phyloP scores from a whole-genome alignment of 768 basidiomycete species.

The Lentinula boryana region DNA sequence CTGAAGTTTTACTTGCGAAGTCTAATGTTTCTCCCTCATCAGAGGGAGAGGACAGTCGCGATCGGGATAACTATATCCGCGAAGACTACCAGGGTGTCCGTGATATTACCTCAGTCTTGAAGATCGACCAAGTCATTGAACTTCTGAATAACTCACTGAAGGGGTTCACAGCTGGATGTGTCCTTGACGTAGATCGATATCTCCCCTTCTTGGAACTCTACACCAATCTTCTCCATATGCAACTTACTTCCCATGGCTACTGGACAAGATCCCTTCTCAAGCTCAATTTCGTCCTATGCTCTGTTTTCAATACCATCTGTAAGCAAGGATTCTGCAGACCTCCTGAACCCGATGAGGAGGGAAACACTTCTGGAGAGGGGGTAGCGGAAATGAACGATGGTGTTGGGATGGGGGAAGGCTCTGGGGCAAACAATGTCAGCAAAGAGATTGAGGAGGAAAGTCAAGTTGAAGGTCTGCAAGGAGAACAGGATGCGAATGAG shows the following conservation, averaged over 20 bases:
- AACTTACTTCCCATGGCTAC: conserved; percentile 48
- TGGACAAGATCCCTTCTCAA: conserved; percentile 84
- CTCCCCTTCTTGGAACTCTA: conserved; percentile 75
- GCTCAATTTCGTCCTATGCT: conserved; percentile 70
- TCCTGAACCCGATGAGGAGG: conserved; percentile 58
- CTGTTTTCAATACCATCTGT: conserved; percentile 66
- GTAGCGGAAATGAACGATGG: conserved; percentile 50
- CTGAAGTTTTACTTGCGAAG: conserved; percentile 52
- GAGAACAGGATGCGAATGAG: conserved; percentile 39
- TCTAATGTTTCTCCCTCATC: conserved; percentile 23
- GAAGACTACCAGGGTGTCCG: conserved; percentile 38
- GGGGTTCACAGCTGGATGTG: conserved; percentile 27
- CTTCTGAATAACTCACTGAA: conserved; percentile 34
- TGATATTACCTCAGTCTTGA: conserved; percentile 42
- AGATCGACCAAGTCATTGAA: conserved; percentile 34
- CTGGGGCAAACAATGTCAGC: conserved; percentile 82
- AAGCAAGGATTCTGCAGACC: conserved; percentile 93
- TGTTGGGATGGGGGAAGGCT: conserved; percentile 84
- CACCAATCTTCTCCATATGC: conserved; percentile 44
- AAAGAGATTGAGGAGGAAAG: conserved; percentile 95
- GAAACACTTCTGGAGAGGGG: conserved; percentile 39
- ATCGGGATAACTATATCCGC: conserved; percentile 45
- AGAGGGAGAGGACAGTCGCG: conserved; percentile 13
- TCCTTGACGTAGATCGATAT: conserved; percentile 34
- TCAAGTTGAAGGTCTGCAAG: conserved; percentile 90